Conservation (phyloP, 75 land plant genomes). For the Sequoiadendron giganteum region DNA sequence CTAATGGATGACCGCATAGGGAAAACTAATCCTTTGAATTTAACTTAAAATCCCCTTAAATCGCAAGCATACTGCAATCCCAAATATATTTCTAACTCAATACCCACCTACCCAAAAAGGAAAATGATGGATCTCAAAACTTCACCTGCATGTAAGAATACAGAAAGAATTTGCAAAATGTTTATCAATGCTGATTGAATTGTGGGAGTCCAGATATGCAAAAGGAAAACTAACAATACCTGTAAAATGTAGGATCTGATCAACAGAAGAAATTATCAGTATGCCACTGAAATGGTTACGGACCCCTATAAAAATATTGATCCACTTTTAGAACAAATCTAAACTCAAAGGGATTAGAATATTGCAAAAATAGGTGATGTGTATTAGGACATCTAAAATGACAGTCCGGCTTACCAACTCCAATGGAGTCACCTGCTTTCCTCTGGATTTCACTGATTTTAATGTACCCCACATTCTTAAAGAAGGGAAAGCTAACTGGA, state of each 20-base stretch:
- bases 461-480: neutral
- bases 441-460: neutral
- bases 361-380: neutral
- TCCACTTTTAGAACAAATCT: neutral
- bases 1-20: neutral
- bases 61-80: neutral
- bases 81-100: neutral
- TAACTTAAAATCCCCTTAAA: neutral
- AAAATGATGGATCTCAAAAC: neutral
- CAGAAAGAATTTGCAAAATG: neutral
- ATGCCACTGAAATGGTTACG: neutral
- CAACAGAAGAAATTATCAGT: neutral
- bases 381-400: neutral
- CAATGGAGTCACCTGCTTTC: neutral
- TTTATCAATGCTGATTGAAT: neutral
- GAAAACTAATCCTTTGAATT: neutral
- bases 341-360: neutral
- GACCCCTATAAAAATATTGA: neutral
- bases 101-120: neutral
- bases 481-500: neutral
- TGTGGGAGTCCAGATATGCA: neutral
- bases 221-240: neutral
- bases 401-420: constrained; percentile 1
- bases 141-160: neutral
- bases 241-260: constrained; percentile 7